These are phyloP conservation scores for Davidsoniella virescens DNA, from an alignment of 2,329 filamentous ascomycete genomes.

Conservation along the genomic window DNA sequence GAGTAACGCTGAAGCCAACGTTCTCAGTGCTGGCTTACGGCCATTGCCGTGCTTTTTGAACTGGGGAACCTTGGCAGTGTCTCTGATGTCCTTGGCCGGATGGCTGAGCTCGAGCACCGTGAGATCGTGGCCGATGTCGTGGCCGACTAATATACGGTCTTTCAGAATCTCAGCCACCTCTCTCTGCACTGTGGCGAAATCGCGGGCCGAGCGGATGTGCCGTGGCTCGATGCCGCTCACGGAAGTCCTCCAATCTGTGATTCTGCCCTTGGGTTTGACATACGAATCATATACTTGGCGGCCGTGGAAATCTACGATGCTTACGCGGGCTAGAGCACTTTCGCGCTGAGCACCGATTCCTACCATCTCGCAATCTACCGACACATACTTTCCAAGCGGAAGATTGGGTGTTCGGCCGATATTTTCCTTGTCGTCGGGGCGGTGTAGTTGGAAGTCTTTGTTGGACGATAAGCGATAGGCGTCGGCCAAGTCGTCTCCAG, in stretches of 20 bases:
- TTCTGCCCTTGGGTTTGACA: conserved; percentile 58
- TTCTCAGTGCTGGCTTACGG: conserved; percentile 49
- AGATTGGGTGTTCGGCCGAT: conserved; percentile 44
- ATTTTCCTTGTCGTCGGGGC: conserved; percentile 39
- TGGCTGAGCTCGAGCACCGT: conserved; percentile 64
- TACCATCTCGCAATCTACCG: conserved; percentile 97
- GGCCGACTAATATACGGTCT: conserved; percentile 62
- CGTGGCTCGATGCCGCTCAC: conserved; percentile 68
- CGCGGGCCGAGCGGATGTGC: conserved; percentile 52
- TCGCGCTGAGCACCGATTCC: conserved; percentile 58
- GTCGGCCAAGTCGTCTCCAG: conserved; percentile 41
- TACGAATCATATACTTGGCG: conserved; percentile 88
- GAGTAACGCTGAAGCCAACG: conserved; percentile 39
- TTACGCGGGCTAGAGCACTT: conserved; percentile 71
- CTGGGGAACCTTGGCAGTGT: conserved; percentile 62
- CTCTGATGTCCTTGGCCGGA: conserved; percentile 60
- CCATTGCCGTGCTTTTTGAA: conserved; percentile 57
- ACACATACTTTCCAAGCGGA: conserved; percentile 75
- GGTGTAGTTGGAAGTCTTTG: conserved; percentile 31
- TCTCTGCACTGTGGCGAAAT: conserved; percentile 61
- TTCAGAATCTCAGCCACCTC: conserved; percentile 53
- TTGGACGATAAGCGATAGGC: conserved; percentile 39
- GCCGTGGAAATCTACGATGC: conserved; percentile 85
- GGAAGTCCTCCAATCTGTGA: conserved; percentile 80
- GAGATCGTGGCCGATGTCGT: conserved; percentile 68